Evolutionary conservation across 768 basidiomycete genomes (phyloP), one percentile per base, ranked within the genome.

Genomic region (Boletus subparvulus): DNA sequence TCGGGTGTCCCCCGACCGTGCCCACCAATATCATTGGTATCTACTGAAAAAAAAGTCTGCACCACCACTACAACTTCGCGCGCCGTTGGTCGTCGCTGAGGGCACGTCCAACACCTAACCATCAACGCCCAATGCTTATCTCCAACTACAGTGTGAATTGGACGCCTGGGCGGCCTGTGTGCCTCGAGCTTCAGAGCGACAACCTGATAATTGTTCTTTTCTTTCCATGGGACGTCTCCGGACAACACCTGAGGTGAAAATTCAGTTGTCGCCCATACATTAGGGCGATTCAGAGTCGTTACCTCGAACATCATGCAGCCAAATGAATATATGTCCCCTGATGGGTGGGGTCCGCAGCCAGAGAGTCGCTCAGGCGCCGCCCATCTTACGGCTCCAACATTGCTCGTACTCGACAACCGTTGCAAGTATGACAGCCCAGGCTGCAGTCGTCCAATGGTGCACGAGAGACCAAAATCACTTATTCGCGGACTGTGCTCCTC

Each of bases 161-260:
- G 54, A 7, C 47, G 36, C 26, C 28, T 1, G 2, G 54, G 47
- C 2, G 16, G 28, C 14, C 4, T 24, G 42, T 56, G 47, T 3
- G 19, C 42, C 0, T 2, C 9, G 6, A 58, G 13, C 30, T 58
- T 58, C 30, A 56, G 32, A 33, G 16, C 42, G 1, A 49, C 13
- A 0, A 58, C 54, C 24, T 56, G n/a, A 2, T 2, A 58, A 0
- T 26, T 17, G 0, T 6, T 58, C 47, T 28, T 32, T 19, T 19
- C 54, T 47, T 56, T 58, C 54, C 57, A 56, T 4, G 57, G 57
- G 10, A 50, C 21, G 1, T 57, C 57, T 19, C 57, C 54, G 5
- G 47, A 58, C 4, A 56, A 6, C 10, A 58, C 54, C 54, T 58
- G 6, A 0, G 2, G 2, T 8, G 12, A 24, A 35, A 30, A 6